A percentile compares a stretch with the other conserved stretches of the same genome.
phyloP scores from a whole-genome alignment of 768 basidiomycete species.

The Leucocoprinus birnbaumii region DNA sequence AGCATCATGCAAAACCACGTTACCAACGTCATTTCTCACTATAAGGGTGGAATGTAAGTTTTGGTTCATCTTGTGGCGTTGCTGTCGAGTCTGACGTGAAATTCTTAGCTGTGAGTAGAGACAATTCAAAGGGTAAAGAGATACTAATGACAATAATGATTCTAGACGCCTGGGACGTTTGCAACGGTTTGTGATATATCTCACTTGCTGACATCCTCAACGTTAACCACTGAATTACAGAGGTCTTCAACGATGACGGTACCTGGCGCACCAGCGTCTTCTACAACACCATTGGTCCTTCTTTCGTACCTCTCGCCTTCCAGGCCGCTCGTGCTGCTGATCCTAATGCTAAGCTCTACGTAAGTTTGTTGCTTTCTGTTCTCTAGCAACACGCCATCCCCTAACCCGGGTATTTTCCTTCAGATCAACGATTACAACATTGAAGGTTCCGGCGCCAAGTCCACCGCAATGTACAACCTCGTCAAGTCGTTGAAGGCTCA shows the following conservation, averaged over 20 bases:
- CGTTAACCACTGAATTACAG: conserved; percentile 15
- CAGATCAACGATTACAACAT: conserved; percentile 41
- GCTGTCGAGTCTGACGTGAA: not conserved
- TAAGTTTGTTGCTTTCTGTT: conserved; percentile 27
- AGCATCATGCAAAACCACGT: conserved; percentile 44
- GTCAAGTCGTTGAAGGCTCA: conserved; percentile 39
- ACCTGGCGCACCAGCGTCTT: conserved; percentile 54
- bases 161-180: conserved; percentile 47
- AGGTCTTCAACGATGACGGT: conserved; percentile 61
- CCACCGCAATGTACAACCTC: conserved; percentile 52
- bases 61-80: not conserved
- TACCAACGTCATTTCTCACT: conserved; percentile 46
- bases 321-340: conserved; percentile 51
- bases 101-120: conserved; percentile 15
- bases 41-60: conserved; percentile 47
- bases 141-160: conserved; percentile 14
- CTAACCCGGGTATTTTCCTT: not conserved
- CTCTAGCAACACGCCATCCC: too few relatives aligned
- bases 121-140: not conserved
- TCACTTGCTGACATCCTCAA: too few relatives aligned
- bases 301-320: conserved; percentile 50
- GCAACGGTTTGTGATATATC: conserved; percentile 34
- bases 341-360: conserved; percentile 54
- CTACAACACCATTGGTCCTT: conserved; percentile 44
- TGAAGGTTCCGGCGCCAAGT: conserved; percentile 45